phyloP scores from a whole-genome alignment of 352 stramenopile genomes.

The Sclerospora graminicola region DNA sequence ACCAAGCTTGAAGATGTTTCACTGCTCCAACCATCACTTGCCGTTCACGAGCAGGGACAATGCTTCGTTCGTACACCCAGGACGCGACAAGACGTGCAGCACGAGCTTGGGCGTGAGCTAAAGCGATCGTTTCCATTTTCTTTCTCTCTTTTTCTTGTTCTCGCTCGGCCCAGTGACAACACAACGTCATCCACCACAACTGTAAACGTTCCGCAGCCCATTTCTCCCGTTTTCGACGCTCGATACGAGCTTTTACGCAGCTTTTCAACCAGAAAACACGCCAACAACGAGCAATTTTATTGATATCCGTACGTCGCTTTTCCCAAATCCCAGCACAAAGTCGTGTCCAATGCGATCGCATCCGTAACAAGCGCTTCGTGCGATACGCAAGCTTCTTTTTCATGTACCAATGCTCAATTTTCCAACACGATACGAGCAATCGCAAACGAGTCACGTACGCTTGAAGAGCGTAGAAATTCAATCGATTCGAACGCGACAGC shows the following conservation, averaged over 20 bases:
- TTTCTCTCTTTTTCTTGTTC: conserved; percentile 14
- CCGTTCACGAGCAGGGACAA: conserved; percentile 18
- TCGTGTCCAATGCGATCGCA: conserved; percentile 24
- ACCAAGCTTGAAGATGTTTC: conserved; percentile 52
- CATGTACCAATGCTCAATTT: conserved; percentile 41
- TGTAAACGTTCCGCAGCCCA: conserved; percentile 19
- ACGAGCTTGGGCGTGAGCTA: conserved; percentile 14
- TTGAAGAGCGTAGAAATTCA: conserved; percentile 38
- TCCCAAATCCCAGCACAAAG: conserved; percentile 18
- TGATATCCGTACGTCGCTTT: conserved; percentile 14
- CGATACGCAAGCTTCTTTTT: conserved; percentile 13
- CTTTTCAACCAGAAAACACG: conserved; percentile 15
- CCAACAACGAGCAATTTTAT: conserved; percentile 29
- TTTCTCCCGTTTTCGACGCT: conserved; percentile 9
- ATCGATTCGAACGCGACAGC: conserved; percentile 17
- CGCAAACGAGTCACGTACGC: conserved; percentile 25
- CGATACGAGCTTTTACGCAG: conserved; percentile 16
- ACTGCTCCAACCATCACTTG: conserved; percentile 17
- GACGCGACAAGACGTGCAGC: conserved; percentile 13
- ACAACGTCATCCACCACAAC: conserved; percentile 32
- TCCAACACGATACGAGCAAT: conserved; percentile 34
- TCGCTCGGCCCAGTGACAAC: conserved; percentile 26
- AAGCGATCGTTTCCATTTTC: conserved; percentile 17
- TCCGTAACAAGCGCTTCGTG: conserved; percentile 16
- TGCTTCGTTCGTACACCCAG: conserved; percentile 20